These are phyloP conservation scores for Lanmaoa rubissima DNA, from an alignment of 768 basidiomycete genomes.

Conservation along the genomic window DNA sequence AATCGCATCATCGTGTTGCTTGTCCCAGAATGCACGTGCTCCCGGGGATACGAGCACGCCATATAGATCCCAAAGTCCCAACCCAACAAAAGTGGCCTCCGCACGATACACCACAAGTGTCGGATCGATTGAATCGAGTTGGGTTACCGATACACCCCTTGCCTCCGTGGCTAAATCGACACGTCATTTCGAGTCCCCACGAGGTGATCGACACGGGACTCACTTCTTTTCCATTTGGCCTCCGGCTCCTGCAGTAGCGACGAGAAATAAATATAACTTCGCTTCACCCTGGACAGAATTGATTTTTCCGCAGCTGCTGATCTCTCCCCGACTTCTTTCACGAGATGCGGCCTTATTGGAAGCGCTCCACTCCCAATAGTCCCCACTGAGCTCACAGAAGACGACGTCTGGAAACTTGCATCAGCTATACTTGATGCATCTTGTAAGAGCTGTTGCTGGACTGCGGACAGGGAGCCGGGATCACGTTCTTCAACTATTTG, in stretches of 20 bases:
- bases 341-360: constrained; percentile 33
- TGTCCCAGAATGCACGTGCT: constrained; percentile 83
- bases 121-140: constrained; percentile 95
- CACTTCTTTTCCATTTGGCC: constrained; percentile 93
- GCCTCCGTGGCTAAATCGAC: constrained; percentile 65
- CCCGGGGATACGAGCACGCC: constrained; percentile 86
- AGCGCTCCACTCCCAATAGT: constrained; percentile 42
- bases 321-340: constrained; percentile 43
- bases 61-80: constrained; percentile 93
- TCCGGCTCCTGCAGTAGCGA: constrained; percentile 96
- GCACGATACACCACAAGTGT: constrained; percentile 95
- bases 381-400: constrained; percentile 52
- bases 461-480: constrained; percentile 45
- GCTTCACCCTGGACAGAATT: constrained; percentile 79
- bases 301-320: constrained; percentile 70
- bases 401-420: constrained; percentile 63
- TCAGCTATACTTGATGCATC: constrained; percentile 70
- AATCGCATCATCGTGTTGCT: constrained; percentile 80
- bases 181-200: background rate
- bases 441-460: constrained; percentile 53
- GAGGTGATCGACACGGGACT: constrained; percentile 27
- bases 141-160: constrained; percentile 90
- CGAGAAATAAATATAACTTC: constrained; percentile 98
- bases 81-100: constrained; percentile 95
- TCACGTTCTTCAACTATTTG: constrained; percentile 66